A percentile compares a stretch with the other conserved stretches of the same genome.
phyloP scores from a whole-genome alignment of 208 protist genomes.

The Herpetomonas tarakana region DNA sequence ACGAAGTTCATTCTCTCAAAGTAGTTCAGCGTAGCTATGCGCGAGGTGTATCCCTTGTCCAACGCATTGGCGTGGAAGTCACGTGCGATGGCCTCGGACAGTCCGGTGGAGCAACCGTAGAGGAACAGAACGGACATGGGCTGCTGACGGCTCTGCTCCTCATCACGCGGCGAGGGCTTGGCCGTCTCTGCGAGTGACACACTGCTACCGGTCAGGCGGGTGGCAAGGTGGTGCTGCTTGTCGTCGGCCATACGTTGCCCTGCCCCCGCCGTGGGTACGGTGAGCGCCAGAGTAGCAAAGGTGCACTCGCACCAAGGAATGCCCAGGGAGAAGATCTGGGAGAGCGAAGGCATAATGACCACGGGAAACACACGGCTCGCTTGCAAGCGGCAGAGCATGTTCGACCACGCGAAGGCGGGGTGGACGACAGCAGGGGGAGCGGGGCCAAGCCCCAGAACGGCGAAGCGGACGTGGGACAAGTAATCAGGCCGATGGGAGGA shows the following conservation, averaged over 20 bases:
- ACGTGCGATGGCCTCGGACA: slow-evolving; percentile 50
- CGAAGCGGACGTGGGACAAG: slow-evolving; percentile 39
- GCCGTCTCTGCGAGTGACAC: neutral
- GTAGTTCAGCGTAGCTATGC: slow-evolving; percentile 41
- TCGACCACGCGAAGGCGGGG: slow-evolving; percentile 30
- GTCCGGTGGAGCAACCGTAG: slow-evolving; percentile 49
- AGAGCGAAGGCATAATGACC: slow-evolving; percentile 43
- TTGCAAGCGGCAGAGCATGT: slow-evolving; percentile 31
- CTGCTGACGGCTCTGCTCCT: neutral
- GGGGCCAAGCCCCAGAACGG: slow-evolving; percentile 32
- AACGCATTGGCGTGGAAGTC: slow-evolving; percentile 44
- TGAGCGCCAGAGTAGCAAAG: slow-evolving; percentile 28
- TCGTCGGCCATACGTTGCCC: neutral
- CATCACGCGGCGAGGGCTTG: neutral
- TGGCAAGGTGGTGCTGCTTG: neutral
- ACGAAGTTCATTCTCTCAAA: slow-evolving; percentile 51
- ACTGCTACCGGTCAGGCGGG: neutral
- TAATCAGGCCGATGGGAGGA: slow-evolving; percentile 29
- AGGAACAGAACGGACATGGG: slow-evolving; percentile 40
- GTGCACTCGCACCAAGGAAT: slow-evolving; percentile 44
- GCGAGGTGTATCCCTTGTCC: slow-evolving; percentile 26
- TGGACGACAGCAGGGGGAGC: slow-evolving; percentile 17
- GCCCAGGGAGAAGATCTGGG: slow-evolving; percentile 39
- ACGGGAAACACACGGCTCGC: slow-evolving; percentile 54
- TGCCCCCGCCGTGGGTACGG: neutral